These are phyloP conservation scores for Leonotis leonurus DNA, from an alignment of 257 asterid genomes.

Conservation along the genomic window DNA sequence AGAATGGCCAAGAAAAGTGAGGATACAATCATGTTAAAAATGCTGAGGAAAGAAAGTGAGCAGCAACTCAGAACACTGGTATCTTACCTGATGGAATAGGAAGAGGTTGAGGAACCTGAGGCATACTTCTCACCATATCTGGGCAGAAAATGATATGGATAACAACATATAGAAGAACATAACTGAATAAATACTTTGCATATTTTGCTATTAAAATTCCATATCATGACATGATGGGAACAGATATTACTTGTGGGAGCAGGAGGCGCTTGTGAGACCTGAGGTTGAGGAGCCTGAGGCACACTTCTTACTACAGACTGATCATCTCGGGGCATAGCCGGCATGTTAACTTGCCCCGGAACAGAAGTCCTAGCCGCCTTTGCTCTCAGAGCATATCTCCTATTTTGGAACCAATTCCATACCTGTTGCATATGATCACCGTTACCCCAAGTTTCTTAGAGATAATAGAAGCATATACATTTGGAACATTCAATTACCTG, in stretches of 20 bases:
- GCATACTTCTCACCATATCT: slow-evolving; percentile 39
- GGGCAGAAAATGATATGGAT: slow-evolving; percentile 14
- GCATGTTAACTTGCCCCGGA: slow-evolving; percentile 41
- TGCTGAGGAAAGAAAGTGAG: not conserved
- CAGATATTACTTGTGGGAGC: slow-evolving; percentile 31
- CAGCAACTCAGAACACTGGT: slow-evolving; percentile 3
- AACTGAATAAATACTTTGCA: not conserved
- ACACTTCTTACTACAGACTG: slow-evolving; percentile 38
- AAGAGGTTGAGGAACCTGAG: slow-evolving; percentile 46
- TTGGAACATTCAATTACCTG: slow-evolving; percentile 44
- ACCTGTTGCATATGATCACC: slow-evolving; percentile 31
- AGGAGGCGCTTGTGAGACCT: slow-evolving; percentile 10
- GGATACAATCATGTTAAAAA: slow-evolving; percentile 1
- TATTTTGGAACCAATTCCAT: slow-evolving; percentile 80
- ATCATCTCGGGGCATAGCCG: slow-evolving; percentile 41
- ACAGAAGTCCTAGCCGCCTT: slow-evolving; percentile 47
- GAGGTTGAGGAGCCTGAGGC: slow-evolving; percentile 35
- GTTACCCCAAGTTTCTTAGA: not conserved
- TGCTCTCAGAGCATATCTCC: slow-evolving; percentile 80
- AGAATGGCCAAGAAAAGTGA: not conserved
- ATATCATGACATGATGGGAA: slow-evolving; percentile 4
- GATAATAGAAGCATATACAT: slow-evolving; percentile 1
- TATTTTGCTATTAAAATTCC: not conserved
- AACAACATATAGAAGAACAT: slow-evolving; percentile 6
- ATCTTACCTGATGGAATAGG: slow-evolving; percentile 55